phyloP scores from a whole-genome alignment of 2,329 filamentous ascomycete genomes.

The Orbilia javanica region DNA sequence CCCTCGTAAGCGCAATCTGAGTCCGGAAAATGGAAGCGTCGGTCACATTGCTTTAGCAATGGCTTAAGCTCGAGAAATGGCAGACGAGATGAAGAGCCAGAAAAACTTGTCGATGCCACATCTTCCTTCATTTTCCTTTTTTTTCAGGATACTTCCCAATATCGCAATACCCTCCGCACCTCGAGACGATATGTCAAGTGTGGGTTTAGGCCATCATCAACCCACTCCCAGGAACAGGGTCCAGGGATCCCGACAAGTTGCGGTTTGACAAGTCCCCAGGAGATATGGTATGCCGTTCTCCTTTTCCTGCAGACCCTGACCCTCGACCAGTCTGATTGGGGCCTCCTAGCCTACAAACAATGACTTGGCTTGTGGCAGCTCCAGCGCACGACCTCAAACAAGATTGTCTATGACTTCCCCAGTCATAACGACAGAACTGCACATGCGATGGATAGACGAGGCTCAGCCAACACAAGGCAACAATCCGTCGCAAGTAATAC shows the following conservation, averaged over 20 bases:
- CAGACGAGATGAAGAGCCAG: slow-evolving; percentile 15
- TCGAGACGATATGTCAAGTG: slow-evolving; percentile 9
- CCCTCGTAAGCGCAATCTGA: slow-evolving; percentile 22
- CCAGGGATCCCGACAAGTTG: slow-evolving; percentile 42
- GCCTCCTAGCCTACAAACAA: slow-evolving; percentile 21
- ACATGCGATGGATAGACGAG: slow-evolving; percentile 17
- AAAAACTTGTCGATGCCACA: slow-evolving; percentile 23
- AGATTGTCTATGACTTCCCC: slow-evolving; percentile 26
- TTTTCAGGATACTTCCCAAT: slow-evolving; percentile 14
- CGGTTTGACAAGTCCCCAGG: slow-evolving; percentile 25
- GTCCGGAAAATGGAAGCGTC: slow-evolving; percentile 57
- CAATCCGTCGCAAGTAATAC: slow-evolving; percentile 13
- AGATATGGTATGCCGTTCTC: slow-evolving; percentile 30
- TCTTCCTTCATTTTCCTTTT: slow-evolving; percentile 9
- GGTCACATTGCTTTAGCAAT: slow-evolving; percentile 50
- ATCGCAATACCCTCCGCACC: slow-evolving; percentile 1
- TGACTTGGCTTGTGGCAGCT: slow-evolving; percentile 39
- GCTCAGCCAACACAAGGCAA: neutral
- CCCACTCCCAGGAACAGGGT: slow-evolving; percentile 33
- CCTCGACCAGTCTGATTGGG: slow-evolving; percentile 23
- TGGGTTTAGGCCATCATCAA: slow-evolving; percentile 29
- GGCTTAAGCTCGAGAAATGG: slow-evolving; percentile 32
- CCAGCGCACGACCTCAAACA: slow-evolving; percentile 41
- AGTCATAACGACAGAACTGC: slow-evolving; percentile 7
- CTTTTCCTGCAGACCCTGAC: slow-evolving; percentile 41